These are phyloP conservation scores for Tieghemostelium lacteum DNA, from an alignment of 78 protist species.

Conservation along the genomic window DNA sequence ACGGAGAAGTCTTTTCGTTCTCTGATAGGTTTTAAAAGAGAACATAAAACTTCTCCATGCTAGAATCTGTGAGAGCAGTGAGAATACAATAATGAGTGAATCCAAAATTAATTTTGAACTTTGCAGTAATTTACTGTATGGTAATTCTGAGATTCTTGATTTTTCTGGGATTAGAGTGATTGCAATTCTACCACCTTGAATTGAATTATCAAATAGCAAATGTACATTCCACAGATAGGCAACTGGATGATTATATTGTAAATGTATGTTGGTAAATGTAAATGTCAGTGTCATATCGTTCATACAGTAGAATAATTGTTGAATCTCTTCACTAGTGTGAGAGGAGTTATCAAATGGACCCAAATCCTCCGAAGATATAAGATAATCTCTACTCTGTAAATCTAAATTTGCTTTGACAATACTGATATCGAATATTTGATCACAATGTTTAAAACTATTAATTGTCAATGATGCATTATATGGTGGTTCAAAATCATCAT, in stretches of 20 bases:
- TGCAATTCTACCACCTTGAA: conserved; percentile 54
- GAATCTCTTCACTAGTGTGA: conserved; percentile 4
- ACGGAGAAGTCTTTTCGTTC: conserved; percentile 43
- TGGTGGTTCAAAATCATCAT: conserved; percentile 38
- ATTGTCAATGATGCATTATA: conserved; percentile 36
- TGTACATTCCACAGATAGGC: conserved; percentile 47
- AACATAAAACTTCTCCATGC: conserved; percentile 74
- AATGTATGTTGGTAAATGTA: conserved; percentile 50
- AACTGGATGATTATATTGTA: conserved; percentile 67
- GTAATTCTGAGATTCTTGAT: conserved; percentile 44
- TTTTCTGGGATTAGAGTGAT: conserved; percentile 8
- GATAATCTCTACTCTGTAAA: not conserved
- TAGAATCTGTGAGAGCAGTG: conserved; percentile 45
- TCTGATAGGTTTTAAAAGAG: conserved; percentile 69
- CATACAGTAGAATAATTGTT: conserved; percentile 67
- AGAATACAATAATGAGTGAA: conserved; percentile 32
- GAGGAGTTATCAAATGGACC: conserved; percentile 27
- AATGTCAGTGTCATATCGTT: conserved; percentile 11
- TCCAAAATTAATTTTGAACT: conserved; percentile 66
- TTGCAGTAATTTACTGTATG: conserved; percentile 53
- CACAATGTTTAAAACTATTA: conserved; percentile 50
- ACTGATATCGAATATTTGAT: conserved; percentile 48
- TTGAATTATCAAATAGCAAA: conserved; percentile 15
- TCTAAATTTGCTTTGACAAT: conserved; percentile 31
- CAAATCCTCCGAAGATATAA: conserved; percentile 19